Base-by-base conservation (phyloP, 495 filamentous ascomycete species). In the Penicillium cosmopolitanum region DNA sequence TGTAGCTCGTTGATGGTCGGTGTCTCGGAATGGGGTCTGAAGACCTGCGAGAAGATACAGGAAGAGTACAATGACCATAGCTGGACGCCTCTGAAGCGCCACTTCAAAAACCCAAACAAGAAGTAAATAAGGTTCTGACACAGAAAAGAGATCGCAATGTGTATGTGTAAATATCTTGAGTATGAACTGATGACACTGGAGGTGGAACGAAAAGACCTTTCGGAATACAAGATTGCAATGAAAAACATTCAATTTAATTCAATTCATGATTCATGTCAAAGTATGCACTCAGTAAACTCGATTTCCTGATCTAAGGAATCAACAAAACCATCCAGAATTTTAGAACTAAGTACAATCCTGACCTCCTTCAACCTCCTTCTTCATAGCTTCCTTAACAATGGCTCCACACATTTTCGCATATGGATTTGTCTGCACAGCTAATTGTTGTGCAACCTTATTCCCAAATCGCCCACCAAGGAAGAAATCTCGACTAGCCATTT, bases 11-110 rank as follows among this genome's bases (percentile, higher is more conserved):
- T 91, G 42, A 96, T 96, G 93, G 84, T 97, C 10, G 93, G 93
- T 4, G 91, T 96, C 13, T 96, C 92, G 15, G 90, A 94, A 62
- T 97, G 93, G 93, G 93, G 91, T 0, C 73, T 96, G 53, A 88
- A 90, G 73, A 87, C 81, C 47, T 96, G 92, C 64, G 79, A 83
- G 66, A 96, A 94, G 79, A 89, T 96, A 38, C 93, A 97, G 74
- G 81, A 85, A 61, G 84, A 83, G 55, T 96, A 97, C 65, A 94
- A 87, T 68, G 85, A 86, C 52, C 89, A 96, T 74, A 94, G 90
- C 71, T 97, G 93, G 93, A 84, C 82, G 35, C 85, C 87, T 7
- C 68, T 96, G 60, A 89, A 91, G 74, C 79, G 89, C 40, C 87
- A 90, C 68, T 97, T 96, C 78, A 80, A 82, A 71, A 79, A 82